Evolutionary conservation across 345 rosid genomes (phyloP).

Genomic region (Lumnitzera racemosa): DNA sequence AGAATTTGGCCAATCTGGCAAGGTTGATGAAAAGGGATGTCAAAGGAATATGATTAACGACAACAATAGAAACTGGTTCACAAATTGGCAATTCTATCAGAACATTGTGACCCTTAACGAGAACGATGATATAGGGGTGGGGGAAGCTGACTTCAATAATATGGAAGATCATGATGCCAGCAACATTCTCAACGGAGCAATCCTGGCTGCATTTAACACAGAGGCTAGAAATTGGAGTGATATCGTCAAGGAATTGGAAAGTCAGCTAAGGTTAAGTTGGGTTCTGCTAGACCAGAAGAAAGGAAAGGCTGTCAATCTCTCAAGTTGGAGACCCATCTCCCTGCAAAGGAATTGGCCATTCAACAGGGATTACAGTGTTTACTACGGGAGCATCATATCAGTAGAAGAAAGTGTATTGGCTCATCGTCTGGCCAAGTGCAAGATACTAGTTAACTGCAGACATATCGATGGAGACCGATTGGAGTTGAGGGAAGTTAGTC

Average conservation of each 20-base stretch:
- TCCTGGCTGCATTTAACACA: not conserved
- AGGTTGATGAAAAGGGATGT: not conserved
- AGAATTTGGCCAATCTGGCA: not conserved
- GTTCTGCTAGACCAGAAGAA: conserved; percentile 26
- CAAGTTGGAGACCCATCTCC: conserved; percentile 23
- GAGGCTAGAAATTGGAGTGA: not conserved
- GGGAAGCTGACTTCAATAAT: not conserved
- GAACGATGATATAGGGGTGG: not conserved
- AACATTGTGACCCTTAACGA: conserved; percentile 4
- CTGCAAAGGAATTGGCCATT: conserved; percentile 18
- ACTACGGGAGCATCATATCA: conserved; percentile 26
- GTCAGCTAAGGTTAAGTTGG: conserved; percentile 26
- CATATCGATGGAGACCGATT: conserved; percentile 1
- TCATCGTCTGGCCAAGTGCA: conserved; percentile 16
- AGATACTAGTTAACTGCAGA: conserved; percentile 16
- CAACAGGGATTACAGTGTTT: conserved; percentile 9
- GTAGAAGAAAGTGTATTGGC: conserved; percentile 12
- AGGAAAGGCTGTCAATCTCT: conserved; percentile 29
- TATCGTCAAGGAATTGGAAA: conserved; percentile 5
- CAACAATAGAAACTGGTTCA: conserved; percentile 12
- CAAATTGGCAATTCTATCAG: conserved; percentile 15
- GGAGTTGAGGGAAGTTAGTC: conserved; percentile 16
- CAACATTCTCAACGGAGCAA: not conserved
- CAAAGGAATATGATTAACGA: not conserved
- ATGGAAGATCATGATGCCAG: not conserved